Percentiles rank a stretch among this genome's conserved stretches.
Conservation (phyloP, 768 basidiomycete species). For the Tulasnella sp. region DNA sequence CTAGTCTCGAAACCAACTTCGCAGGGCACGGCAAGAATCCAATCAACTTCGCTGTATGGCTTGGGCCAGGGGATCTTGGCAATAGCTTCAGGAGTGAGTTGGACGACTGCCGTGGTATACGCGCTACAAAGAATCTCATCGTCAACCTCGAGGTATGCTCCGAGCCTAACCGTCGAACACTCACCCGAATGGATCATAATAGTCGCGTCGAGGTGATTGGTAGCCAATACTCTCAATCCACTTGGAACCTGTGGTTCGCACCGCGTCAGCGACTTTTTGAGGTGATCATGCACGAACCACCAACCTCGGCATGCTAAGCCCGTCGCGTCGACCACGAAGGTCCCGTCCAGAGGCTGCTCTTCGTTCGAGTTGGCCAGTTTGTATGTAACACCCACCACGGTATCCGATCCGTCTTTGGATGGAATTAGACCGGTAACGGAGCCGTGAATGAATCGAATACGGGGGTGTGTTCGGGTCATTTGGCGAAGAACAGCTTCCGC, state of each 20-base stretch:
- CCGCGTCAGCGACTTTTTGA: not conserved
- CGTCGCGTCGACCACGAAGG: not conserved
- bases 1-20: constrained; percentile 1
- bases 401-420: not conserved
- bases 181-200: constrained; percentile 1
- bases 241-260: not conserved
- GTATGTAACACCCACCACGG: not conserved
- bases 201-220: not conserved
- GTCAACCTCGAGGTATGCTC: not conserved
- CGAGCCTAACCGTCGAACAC: no score
- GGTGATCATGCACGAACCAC: not conserved
- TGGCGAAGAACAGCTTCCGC: not conserved
- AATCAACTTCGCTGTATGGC: not conserved
- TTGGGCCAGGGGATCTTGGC: not conserved
- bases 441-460: not conserved
- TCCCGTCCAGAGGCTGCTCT: not conserved
- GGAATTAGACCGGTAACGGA: not conserved
- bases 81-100: not conserved
- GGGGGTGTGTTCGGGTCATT: not conserved
- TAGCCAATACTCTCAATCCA: not conserved
- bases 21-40: not conserved
- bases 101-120: not conserved
- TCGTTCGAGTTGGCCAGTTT: not conserved
- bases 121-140: not conserved
- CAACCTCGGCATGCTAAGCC: not conserved